Evolutionary conservation across 257 asterid genomes (phyloP), one percentile per base, ranked within the genome.

Genomic region (Avicennia marina): DNA sequence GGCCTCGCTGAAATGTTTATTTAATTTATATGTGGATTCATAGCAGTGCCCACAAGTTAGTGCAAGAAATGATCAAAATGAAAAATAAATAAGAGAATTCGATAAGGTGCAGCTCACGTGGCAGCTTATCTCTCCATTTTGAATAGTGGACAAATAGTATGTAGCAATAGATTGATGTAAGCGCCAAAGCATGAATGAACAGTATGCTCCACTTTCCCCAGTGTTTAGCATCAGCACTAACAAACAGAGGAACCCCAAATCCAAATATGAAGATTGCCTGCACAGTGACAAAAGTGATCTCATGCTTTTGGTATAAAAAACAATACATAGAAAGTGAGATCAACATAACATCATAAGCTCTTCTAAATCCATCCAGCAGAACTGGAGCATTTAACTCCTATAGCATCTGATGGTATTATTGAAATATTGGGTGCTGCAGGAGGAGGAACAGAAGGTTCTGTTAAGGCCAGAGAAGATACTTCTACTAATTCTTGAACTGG

Each of bases 81-180:
- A 31, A 22, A 61, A 40, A 17, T 32, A 20, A 21, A 40, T 22
- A 52, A 65, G 11, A 32, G 17, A 52, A 31, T n/a, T 19, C 15
- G 29, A 15, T 33, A 33, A 32, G 39, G n/a, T 53, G 26, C 11
- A 40, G 73, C 96, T 81, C 61, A 88, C 96, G 95, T 38, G 96
- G 98, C 63, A 91, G 71, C 83, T 83, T 83, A 50, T 85, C 95
- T 72, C 86, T 87, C 98, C 96, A 91, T 73, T 85, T 91, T 32
- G 98, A 84, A 66, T 85, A 88, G 72, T 91, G 98, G 69, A 85
- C 90, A 54, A 85, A 83, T 13, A 85, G 65, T 66, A 88, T 78
- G 86, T 87, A 88, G 66, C 94, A 82, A 63, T 91, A 91, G 44
- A 77, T 76, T 42, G 81, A 79, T 56, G 89, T 58, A 41, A 88